Evolutionary conservation across 1,284 basidiomycete genomes (phyloP).

Genomic region (Boletus holoroseus): DNA sequence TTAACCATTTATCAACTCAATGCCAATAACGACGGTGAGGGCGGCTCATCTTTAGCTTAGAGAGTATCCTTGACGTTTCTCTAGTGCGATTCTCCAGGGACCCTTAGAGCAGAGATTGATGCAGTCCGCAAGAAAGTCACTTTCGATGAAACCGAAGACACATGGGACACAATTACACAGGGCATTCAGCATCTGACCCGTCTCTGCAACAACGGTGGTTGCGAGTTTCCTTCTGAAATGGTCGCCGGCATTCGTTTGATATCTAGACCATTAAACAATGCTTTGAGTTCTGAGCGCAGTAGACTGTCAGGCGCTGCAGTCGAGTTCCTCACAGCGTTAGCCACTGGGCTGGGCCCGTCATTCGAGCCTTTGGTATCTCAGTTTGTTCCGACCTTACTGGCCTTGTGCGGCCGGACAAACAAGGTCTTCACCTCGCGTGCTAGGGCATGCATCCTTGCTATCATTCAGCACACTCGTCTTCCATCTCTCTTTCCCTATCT

Average conservation of each 20-base stretch:
- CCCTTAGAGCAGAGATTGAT: slow-evolving; percentile 41
- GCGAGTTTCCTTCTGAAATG: slow-evolving; percentile 53
- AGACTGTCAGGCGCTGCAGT: slow-evolving; percentile 69
- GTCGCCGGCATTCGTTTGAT: slow-evolving; percentile 49
- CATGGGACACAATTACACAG: slow-evolving; percentile 71
- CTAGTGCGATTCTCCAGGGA: slow-evolving; percentile 34
- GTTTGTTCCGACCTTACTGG: slow-evolving; percentile 65
- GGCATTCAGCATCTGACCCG: slow-evolving; percentile 48
- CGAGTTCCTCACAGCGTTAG: slow-evolving; percentile 56
- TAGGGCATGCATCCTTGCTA: slow-evolving; percentile 50
- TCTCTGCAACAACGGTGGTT: slow-evolving; percentile 56
- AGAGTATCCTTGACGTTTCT: slow-evolving; percentile 2
- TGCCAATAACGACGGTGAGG: slow-evolving; percentile 32
- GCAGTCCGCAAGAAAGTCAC: slow-evolving; percentile 41
- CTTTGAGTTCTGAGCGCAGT: slow-evolving; percentile 72
- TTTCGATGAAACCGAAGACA: slow-evolving; percentile 73
- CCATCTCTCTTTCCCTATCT: slow-evolving; percentile 62
- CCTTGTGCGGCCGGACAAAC: slow-evolving; percentile 71
- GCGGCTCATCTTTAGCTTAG: accelerated
- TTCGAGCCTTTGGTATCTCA: slow-evolving; percentile 68
- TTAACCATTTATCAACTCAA: slow-evolving; percentile 14
- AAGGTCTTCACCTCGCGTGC: slow-evolving; percentile 73
- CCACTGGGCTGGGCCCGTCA: slow-evolving; percentile 50
- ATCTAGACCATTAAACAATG: slow-evolving; percentile 52
- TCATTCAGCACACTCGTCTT: slow-evolving; percentile 69